Evolutionary conservation across 2,329 filamentous ascomycete species (phyloP).

Genomic region (Fusarium caatingaense): DNA sequence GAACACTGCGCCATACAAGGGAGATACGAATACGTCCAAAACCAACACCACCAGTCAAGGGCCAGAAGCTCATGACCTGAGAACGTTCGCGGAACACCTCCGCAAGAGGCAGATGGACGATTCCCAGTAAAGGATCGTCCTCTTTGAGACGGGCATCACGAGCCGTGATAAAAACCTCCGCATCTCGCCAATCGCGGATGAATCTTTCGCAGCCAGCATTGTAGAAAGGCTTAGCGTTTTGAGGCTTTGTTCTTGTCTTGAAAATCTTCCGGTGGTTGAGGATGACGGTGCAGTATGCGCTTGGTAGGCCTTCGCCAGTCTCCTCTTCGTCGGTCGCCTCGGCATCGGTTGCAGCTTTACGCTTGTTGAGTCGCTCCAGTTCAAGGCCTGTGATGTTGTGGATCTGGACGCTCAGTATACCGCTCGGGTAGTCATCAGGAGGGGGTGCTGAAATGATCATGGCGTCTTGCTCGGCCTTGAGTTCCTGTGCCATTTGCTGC

Average conservation of each 20-base stretch:
- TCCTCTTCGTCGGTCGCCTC: constrained; percentile 68
- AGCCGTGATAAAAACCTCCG: constrained; percentile 75
- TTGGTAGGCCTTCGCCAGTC: constrained; percentile 73
- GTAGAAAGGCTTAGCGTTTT: constrained; percentile 82
- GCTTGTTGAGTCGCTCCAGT: constrained; percentile 68
- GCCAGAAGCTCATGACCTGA: constrained; percentile 74
- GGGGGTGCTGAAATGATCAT: constrained; percentile 77
- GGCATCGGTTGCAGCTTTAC: constrained; percentile 58
- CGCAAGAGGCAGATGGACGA: constrained; percentile 73
- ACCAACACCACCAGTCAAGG: constrained; percentile 77
- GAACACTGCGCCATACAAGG: constrained; percentile 77
- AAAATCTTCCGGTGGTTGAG: constrained; percentile 78
- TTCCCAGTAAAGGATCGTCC: constrained; percentile 75
- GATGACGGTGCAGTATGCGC: constrained; percentile 78
- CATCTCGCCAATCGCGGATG: constrained; percentile 73
- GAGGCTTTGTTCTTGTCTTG: constrained; percentile 79
- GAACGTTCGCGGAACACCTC: constrained; percentile 71
- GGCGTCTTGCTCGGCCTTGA: constrained; percentile 68
- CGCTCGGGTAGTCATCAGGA: constrained; percentile 69
- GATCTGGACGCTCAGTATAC: constrained; percentile 76
- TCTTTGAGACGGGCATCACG: constrained; percentile 76
- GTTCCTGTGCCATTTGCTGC: constrained; percentile 75
- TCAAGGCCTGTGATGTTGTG: constrained; percentile 79
- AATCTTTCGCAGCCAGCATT: constrained; percentile 81
- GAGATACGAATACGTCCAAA: constrained; percentile 76